Conservation (phyloP, 495 filamentous ascomycete genomes). For the Cryomyces antarcticus region DNA sequence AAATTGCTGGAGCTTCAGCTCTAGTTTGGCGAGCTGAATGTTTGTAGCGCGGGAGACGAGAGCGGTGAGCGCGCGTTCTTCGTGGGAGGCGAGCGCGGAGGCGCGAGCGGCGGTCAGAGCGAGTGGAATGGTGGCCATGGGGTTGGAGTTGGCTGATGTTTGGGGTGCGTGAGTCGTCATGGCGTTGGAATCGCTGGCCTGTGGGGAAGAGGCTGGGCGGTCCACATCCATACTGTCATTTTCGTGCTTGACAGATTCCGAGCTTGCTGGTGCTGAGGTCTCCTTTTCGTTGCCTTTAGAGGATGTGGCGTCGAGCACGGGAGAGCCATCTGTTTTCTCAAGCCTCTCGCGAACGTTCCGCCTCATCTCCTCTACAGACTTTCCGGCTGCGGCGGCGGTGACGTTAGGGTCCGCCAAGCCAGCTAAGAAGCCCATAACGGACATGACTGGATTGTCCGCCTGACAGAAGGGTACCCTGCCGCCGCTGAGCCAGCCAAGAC, state of each 20-base stretch:
- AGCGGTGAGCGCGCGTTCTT: slow-evolving; percentile 87
- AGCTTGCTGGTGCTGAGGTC: slow-evolving; percentile 18
- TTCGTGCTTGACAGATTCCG: slow-evolving; percentile 30
- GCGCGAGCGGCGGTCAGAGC: slow-evolving; percentile 70
- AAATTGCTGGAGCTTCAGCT: slow-evolving; percentile 68
- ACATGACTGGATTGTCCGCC: slow-evolving; percentile 86
- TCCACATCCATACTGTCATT: slow-evolving; percentile 48
- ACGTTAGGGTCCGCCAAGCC: slow-evolving; percentile 71
- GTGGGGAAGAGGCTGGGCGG: slow-evolving; percentile 10
- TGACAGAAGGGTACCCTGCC: slow-evolving; percentile 72
- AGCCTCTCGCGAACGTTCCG: slow-evolving; percentile 52
- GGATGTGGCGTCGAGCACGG: slow-evolving; percentile 15
- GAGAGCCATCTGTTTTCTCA: slow-evolving; percentile 28
- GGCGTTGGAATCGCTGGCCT: slow-evolving; percentile 7
- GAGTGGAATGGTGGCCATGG: slow-evolving; percentile 59
- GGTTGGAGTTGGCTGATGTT: slow-evolving; percentile 3
- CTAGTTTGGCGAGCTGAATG: slow-evolving; percentile 21
- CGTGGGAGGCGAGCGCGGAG: slow-evolving; percentile 74
- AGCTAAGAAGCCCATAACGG: slow-evolving; percentile 80
- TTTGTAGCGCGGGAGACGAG: slow-evolving; percentile 77
- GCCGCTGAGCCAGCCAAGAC: slow-evolving; percentile 38
- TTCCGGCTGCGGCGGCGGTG: slow-evolving; percentile 72
- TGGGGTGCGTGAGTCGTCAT: slow-evolving; percentile 7
- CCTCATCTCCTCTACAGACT: slow-evolving; percentile 65
- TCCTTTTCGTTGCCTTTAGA: slow-evolving; percentile 34